A percentile compares a stretch with the other conserved stretches of the same genome.
phyloP scores from a whole-genome alignment of 116 monocot species.

The Papilionanthe hybrid region DNA sequence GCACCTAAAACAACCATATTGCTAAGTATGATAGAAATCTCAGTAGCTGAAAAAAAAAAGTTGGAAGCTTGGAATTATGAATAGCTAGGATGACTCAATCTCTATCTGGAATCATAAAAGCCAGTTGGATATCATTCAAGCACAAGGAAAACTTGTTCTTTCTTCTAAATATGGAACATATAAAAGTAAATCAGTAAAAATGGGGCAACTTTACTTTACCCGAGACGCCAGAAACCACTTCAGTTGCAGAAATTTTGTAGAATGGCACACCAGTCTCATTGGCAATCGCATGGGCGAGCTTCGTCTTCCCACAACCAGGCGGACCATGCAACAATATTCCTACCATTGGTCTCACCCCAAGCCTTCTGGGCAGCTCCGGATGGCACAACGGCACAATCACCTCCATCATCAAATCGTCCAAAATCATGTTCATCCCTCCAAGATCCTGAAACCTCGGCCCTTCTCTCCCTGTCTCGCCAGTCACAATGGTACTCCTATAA shows the following conservation, averaged over 20 bases:
- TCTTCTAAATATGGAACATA: neutral
- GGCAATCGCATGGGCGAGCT: conserved; percentile 85
- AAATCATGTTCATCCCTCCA: conserved; percentile 62
- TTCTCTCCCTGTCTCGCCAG: conserved; percentile 10
- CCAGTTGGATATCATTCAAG: neutral
- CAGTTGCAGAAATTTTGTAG: conserved; percentile 79
- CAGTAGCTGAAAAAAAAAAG: neutral
- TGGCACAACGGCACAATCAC: conserved; percentile 79
- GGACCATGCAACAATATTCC: conserved; percentile 89
- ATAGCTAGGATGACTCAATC: neutral
- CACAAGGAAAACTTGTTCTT: no score
- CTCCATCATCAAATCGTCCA: conserved; percentile 83
- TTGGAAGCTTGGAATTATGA: neutral
- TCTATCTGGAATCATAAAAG: neutral
- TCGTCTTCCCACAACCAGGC: conserved; percentile 95
- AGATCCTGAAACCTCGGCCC: conserved; percentile 76
- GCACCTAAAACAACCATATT: conserved; percentile 48
- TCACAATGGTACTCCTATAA: conserved; percentile 3
- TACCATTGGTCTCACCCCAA: conserved; percentile 67
- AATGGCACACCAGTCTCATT: conserved; percentile 91
- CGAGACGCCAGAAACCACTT: conserved; percentile 78
- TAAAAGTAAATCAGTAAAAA: conserved; percentile 3
- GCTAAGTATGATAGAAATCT: neutral
- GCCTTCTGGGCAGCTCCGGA: conserved; percentile 49
- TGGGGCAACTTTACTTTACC: conserved; percentile 33